A percentile compares a stretch with the other conserved stretches of the same genome.
Conservation (phyloP, 2,329 filamentous ascomycete species). For the Fusarium sp. region DNA sequence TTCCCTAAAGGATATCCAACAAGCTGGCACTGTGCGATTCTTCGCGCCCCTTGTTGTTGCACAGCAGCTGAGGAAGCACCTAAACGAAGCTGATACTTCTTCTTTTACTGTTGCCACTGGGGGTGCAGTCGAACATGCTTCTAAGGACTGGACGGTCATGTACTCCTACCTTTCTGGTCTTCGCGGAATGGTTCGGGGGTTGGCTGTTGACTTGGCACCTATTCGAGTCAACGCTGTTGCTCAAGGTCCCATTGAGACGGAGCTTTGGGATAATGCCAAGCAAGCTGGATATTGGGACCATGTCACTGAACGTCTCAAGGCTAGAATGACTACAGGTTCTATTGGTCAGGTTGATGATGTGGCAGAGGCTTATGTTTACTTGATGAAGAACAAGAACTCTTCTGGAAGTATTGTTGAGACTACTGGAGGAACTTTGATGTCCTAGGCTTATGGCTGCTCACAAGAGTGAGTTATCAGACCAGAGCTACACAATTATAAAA, state of each 20-base stretch:
- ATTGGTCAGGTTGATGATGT: slow-evolving; percentile 39
- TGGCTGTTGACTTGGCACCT: slow-evolving; percentile 40
- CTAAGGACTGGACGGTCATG: slow-evolving; percentile 36
- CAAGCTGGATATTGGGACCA: slow-evolving; percentile 34
- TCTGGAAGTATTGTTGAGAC: slow-evolving; percentile 41
- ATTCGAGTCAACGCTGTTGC: slow-evolving; percentile 39
- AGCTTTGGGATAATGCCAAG: slow-evolving; percentile 35
- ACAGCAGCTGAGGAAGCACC: slow-evolving; percentile 35
- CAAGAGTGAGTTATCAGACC: no score
- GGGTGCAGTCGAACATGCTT: slow-evolving; percentile 26
- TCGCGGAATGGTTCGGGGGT: slow-evolving; percentile 29
- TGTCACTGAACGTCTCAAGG: slow-evolving; percentile 29
- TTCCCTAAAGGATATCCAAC: slow-evolving; percentile 18
- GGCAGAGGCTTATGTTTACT: slow-evolving; percentile 39
- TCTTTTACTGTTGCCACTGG: slow-evolving; percentile 39
- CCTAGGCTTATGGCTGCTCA: slow-evolving; percentile 10
- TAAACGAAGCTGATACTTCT: slow-evolving; percentile 26
- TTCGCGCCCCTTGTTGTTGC: slow-evolving; percentile 37
- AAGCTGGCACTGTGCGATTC: slow-evolving; percentile 38
- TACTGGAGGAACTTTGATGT: slow-evolving; percentile 37
- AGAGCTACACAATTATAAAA: no score
- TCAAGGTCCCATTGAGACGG: slow-evolving; percentile 33
- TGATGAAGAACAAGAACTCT: slow-evolving; percentile 42
- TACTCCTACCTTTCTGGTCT: slow-evolving; percentile 31
- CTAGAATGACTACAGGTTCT: slow-evolving; percentile 26